Percentiles rank a stretch among this genome's conserved stretches.
These are phyloP conservation scores for Aspergillus arachidicola DNA, from an alignment of 2,329 filamentous ascomycete genomes.

Conservation along the genomic window DNA sequence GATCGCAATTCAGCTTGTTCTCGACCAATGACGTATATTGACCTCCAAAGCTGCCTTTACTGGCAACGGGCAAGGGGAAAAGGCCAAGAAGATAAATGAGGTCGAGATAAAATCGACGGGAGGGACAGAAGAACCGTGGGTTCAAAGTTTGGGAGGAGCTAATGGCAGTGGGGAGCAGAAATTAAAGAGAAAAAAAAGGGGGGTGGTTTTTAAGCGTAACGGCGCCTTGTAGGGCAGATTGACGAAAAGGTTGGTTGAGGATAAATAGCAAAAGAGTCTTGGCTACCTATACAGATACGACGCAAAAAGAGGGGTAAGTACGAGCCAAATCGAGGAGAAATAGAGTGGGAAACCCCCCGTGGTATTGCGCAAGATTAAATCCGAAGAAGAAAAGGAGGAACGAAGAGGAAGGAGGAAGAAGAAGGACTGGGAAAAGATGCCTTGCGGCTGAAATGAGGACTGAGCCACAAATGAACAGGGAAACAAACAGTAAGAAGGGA, in stretches of 20 bases:
- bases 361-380: not conserved
- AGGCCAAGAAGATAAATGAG: not conserved
- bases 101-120: not conserved
- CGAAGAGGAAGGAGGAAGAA: conserved; percentile 4
- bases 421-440: conserved; percentile 7
- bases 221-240: not conserved
- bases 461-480: conserved; percentile 4
- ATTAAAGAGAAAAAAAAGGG: not conserved
- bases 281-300: not conserved
- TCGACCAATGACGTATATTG: not conserved
- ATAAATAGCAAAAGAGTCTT: conserved; percentile 2
- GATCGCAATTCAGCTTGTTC: not conserved
- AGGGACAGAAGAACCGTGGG: not conserved
- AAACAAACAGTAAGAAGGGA: conserved; percentile 2
- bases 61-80: not conserved
- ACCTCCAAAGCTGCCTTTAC: not conserved
- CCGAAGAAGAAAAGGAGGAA: conserved; percentile 3
- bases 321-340: not conserved
- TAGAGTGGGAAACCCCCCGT: not conserved
- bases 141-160: not conserved
- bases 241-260: not conserved
- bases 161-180: not conserved
- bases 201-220: not conserved
- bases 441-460: conserved; percentile 15
- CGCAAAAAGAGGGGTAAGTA: conserved; percentile 2